Conservation (phyloP, 495 filamentous ascomycete genomes). For the Tuber indicum region DNA sequence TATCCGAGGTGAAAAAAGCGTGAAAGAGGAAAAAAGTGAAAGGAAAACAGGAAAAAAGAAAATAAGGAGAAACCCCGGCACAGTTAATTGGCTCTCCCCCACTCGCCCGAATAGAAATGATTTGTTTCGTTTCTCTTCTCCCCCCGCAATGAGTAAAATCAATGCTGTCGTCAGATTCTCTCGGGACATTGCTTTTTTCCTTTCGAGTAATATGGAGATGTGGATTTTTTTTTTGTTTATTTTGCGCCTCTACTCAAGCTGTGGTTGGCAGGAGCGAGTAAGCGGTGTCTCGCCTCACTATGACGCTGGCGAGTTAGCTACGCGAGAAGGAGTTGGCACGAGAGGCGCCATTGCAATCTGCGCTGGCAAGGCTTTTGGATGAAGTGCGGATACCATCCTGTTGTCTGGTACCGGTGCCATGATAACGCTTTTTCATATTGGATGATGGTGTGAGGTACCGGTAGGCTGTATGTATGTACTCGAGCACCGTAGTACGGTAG, state of each 20-base stretch:
- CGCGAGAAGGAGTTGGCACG: neutral
- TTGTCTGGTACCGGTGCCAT: neutral
- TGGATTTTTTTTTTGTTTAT: neutral
- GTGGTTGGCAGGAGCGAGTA: neutral
- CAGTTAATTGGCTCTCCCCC: neutral
- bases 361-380: neutral
- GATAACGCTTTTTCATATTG: neutral
- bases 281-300: neutral
- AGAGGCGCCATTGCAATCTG: neutral
- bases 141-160: constrained; percentile 3
- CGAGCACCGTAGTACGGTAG: too few species aligned
- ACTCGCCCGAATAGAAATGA: neutral
- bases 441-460: neutral
- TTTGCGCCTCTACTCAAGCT: neutral
- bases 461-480: too few species aligned
- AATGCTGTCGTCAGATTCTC: neutral
- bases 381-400: neutral
- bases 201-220: neutral
- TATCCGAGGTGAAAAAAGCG: neutral
- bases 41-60: too few species aligned
- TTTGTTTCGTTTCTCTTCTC: neutral
- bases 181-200: neutral
- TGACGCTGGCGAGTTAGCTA: neutral
- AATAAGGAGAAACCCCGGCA: neutral
- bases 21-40: neutral